Conservation (phyloP, 1,284 basidiomycete species). For the Calocybe gambosa region DNA sequence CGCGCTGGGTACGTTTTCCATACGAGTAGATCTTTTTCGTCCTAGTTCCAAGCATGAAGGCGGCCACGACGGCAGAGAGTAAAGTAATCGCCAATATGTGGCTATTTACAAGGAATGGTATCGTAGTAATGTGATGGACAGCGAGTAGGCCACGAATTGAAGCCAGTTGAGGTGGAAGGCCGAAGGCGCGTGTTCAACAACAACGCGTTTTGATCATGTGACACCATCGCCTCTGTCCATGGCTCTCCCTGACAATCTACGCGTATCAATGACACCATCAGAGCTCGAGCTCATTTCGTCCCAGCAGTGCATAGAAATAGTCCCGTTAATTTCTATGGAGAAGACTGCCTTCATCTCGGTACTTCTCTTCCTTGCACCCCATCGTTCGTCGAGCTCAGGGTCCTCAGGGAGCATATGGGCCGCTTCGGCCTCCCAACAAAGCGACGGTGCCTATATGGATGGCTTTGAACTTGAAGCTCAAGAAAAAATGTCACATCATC, state of each 20-base stretch:
- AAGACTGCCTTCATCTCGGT: constrained; percentile 85
- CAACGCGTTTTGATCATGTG: not conserved
- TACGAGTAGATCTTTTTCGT: constrained; percentile 70
- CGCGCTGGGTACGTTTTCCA: constrained; percentile 58
- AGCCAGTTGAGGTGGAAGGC: constrained; percentile 17
- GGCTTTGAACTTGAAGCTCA: constrained; percentile 87
- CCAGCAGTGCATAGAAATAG: constrained; percentile 75
- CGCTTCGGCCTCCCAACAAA: constrained; percentile 83
- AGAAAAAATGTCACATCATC: constrained; percentile 90
- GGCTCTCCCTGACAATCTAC: constrained; percentile 58
- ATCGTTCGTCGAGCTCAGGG: constrained; percentile 12
- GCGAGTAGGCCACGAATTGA: not conserved
- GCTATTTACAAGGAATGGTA: not conserved
- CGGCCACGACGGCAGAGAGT: constrained; percentile 12
- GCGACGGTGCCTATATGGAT: constrained; percentile 90
- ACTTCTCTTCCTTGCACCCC: constrained; percentile 21
- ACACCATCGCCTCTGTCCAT: constrained; percentile 29
- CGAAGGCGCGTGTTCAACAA: constrained; percentile 21
- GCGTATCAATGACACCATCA: constrained; percentile 62
- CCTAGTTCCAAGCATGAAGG: constrained; percentile 32
- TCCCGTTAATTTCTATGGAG: constrained; percentile 84
- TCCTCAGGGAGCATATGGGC: constrained; percentile 83
- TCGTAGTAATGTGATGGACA: not conserved
- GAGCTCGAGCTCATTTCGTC: constrained; percentile 85
- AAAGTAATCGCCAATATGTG: constrained; percentile 11